Percentiles rank a stretch among this genome's conserved stretches.
Evolutionary conservation across 1,284 basidiomycete species (phyloP).

Genomic region (Stygiomarasmius scandens): DNA sequence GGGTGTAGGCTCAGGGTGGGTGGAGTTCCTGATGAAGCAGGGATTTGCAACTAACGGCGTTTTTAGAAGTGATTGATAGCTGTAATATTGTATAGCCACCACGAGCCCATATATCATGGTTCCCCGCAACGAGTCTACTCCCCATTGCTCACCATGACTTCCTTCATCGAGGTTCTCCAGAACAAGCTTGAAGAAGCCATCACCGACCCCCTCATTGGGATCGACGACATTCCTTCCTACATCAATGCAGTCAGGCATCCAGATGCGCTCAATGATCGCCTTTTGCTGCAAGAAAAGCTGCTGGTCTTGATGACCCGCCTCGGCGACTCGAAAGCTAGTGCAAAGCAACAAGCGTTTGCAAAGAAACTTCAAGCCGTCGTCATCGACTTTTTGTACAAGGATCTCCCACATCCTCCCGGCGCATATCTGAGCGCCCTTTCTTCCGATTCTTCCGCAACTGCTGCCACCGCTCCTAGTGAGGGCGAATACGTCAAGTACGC

Average conservation of each 20-base stretch:
- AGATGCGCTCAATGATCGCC: constrained; percentile 56
- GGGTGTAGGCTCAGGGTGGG: too few species aligned
- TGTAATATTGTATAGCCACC: neutral
- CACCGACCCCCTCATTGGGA: neutral
- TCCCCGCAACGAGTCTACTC: constrained; percentile 22
- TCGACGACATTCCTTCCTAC: constrained; percentile 36
- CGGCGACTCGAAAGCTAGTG: constrained; percentile 32
- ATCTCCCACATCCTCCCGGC: constrained; percentile 68
- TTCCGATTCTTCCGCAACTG: constrained; percentile 3
- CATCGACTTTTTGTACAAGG: constrained; percentile 60
- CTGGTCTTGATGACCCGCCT: constrained; percentile 57
- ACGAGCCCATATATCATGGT: neutral
- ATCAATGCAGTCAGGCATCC: constrained; percentile 51
- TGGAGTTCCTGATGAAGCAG: too few species aligned
- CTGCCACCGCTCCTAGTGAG: constrained; percentile 1
- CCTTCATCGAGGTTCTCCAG: neutral
- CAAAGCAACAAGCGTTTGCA: constrained; percentile 34
- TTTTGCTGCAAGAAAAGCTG: constrained; percentile 58
- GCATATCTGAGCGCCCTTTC: constrained; percentile 43
- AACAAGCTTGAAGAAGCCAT: neutral
- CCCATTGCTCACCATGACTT: neutral
- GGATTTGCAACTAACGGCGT: too few species aligned
- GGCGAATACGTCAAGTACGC: constrained; percentile 41
- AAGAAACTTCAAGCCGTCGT: constrained; percentile 45
- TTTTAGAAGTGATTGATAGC: neutral